Percentiles rank a stretch among this genome's conserved stretches.
These are phyloP conservation scores for Blastobotrys serpentis DNA, from an alignment of 1,139 yeast species.

Conservation along the genomic window DNA sequence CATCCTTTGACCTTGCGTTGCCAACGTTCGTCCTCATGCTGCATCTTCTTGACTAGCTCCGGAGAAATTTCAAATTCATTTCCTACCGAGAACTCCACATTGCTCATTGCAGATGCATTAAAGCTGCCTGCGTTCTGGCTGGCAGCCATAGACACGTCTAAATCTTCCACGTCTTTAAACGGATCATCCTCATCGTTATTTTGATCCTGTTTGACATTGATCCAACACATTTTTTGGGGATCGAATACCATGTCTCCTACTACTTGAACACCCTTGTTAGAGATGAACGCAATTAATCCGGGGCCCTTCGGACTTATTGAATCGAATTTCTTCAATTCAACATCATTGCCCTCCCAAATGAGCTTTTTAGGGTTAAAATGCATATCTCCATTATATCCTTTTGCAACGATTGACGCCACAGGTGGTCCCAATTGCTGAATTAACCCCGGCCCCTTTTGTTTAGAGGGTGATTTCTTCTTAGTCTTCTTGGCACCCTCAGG, in stretches of 20 bases:
- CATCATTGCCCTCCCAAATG: conserved; percentile 71
- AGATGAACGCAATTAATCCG: conserved; percentile 41
- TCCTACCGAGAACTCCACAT: conserved; percentile 32
- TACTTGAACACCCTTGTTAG: conserved; percentile 39
- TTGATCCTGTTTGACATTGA: conserved; percentile 38
- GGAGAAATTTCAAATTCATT: conserved; percentile 47
- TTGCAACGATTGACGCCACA: conserved; percentile 25
- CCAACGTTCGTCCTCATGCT: conserved; percentile 54
- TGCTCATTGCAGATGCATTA: conserved; percentile 12
- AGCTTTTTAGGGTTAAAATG: conserved; percentile 51
- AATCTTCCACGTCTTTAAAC: conserved; percentile 52
- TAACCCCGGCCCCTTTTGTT: conserved; percentile 32
- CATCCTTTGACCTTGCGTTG: conserved; percentile 51
- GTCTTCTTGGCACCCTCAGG: conserved; percentile 15
- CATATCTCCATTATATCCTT: conserved; percentile 46
- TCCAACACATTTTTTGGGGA: conserved; percentile 57
- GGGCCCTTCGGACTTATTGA: conserved; percentile 33
- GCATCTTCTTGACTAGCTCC: conserved; percentile 45
- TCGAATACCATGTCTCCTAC: conserved; percentile 62
- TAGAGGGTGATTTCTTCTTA: conserved; percentile 8
- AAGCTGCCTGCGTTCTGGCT: conserved; percentile 3
- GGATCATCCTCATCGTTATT: conserved; percentile 44
- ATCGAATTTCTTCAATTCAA: conserved; percentile 53
- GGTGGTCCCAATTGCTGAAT: conserved; percentile 40
- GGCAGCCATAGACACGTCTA: conserved; percentile 28